These are phyloP conservation scores for Malus fusca DNA, from an alignment of 306 rosid species.

Conservation along the genomic window DNA sequence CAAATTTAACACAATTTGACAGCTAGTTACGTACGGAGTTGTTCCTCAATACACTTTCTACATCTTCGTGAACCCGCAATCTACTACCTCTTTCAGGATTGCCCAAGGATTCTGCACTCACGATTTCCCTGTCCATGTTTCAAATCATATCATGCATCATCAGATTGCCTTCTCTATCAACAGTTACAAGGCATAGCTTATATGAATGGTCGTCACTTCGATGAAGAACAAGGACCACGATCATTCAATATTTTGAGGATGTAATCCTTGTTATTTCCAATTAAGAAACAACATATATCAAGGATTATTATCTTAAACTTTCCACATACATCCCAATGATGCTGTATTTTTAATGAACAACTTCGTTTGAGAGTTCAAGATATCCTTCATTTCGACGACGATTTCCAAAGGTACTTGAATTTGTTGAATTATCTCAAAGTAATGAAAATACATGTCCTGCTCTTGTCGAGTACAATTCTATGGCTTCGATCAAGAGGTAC, in stretches of 20 bases:
- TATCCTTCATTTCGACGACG: background rate
- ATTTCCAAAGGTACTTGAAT: slow-evolving; percentile 19
- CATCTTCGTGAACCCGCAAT: background rate
- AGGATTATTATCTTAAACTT: slow-evolving; percentile 25
- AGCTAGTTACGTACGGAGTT: background rate
- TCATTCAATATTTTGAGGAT: slow-evolving; percentile 21
- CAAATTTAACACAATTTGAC: background rate
- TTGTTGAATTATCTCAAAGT: too few species aligned
- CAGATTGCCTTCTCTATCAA: slow-evolving; percentile 4
- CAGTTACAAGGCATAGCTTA: slow-evolving; percentile 20
- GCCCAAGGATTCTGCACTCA: slow-evolving; percentile 7
- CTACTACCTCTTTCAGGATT: slow-evolving; percentile 10
- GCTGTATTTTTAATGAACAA: slow-evolving; percentile 2
- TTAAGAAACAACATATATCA: slow-evolving; percentile 33
- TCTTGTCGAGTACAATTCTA: too few species aligned
- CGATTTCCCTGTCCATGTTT: slow-evolving; percentile 43
- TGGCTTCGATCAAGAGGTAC: too few species aligned
- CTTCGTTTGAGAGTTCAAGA: background rate
- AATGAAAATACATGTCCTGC: too few species aligned
- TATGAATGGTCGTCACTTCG: slow-evolving; percentile 13
- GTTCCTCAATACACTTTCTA: background rate
- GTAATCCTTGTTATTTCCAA: slow-evolving; percentile 13
- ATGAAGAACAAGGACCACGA: background rate
- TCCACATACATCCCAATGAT: too few species aligned
- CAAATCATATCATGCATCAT: slow-evolving; percentile 6